phyloP scores from a whole-genome alignment of 306 rosid species.

The Bauhinia variegata region DNA sequence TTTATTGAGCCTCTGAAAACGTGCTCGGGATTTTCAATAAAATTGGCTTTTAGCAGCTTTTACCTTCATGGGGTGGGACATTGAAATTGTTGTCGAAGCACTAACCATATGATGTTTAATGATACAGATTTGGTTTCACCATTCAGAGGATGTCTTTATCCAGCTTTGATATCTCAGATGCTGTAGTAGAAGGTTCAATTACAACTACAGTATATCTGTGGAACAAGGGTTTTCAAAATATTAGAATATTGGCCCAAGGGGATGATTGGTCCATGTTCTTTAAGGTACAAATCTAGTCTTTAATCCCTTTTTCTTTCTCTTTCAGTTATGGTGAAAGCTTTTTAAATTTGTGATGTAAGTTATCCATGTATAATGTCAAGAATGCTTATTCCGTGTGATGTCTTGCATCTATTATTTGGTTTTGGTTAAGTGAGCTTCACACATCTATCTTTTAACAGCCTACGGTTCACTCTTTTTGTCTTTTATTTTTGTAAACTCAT shows the following conservation, averaged over 20 bases:
- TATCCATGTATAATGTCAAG: not conserved
- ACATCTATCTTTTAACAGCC: slow-evolving; percentile 12
- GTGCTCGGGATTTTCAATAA: slow-evolving; percentile 16
- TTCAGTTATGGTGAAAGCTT: not conserved
- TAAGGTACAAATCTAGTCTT: slow-evolving; percentile 54
- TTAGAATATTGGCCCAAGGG: slow-evolving; percentile 62
- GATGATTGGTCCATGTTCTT: slow-evolving; percentile 69
- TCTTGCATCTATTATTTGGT: slow-evolving; percentile 29
- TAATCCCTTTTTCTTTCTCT: not conserved
- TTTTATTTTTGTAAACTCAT: no score
- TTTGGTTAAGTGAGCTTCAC: slow-evolving; percentile 14
- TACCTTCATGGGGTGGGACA: slow-evolving; percentile 5
- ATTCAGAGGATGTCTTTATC: slow-evolving; percentile 49
- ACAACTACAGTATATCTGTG: slow-evolving; percentile 53
- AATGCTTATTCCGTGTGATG: slow-evolving; percentile 17
- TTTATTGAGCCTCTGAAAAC: slow-evolving; percentile 16
- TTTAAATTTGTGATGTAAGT: not conserved
- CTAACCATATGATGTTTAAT: slow-evolving; percentile 36
- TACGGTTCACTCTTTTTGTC: slow-evolving; percentile 6
- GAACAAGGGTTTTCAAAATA: slow-evolving; percentile 59
- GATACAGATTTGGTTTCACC: slow-evolving; percentile 56
- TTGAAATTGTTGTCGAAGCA: slow-evolving; percentile 22
- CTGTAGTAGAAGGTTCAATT: slow-evolving; percentile 46
- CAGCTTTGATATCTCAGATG: slow-evolving; percentile 59
- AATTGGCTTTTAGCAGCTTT: slow-evolving; percentile 12